These are phyloP conservation scores for Eucalyptus curtisii DNA, from an alignment of 345 rosid species.

Conservation along the genomic window DNA sequence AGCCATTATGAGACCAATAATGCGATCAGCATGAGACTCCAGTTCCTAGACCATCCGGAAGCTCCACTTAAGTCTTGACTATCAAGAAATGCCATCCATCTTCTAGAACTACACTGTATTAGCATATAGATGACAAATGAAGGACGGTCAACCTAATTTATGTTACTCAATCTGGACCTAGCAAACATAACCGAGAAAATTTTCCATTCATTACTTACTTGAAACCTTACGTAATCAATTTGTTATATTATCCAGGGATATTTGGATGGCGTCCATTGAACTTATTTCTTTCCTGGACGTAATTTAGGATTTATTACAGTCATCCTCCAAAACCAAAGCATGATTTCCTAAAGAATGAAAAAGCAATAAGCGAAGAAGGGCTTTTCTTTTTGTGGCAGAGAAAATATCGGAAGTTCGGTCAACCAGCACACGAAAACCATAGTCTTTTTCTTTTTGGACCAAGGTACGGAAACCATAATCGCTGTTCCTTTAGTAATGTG, in stretches of 20 bases:
- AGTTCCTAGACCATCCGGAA: not conserved
- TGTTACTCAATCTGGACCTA: not conserved
- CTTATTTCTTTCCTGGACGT: not conserved
- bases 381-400: not conserved
- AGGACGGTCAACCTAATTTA: not conserved
- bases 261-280: not conserved
- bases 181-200: not conserved
- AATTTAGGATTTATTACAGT: not conserved
- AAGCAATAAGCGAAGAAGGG: not conserved
- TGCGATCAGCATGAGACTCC: not conserved
- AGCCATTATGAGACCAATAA: not conserved
- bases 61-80: not conserved
- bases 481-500: not conserved
- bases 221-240: not conserved
- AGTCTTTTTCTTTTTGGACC: not conserved
- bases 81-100: not conserved
- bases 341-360: constrained; percentile 12
- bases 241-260: not conserved
- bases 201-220: not conserved
- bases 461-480: not conserved
- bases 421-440: not conserved
- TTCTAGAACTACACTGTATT: not conserved
- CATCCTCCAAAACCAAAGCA: not conserved
- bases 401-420: not conserved
- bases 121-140: not conserved